These are phyloP conservation scores for Epichloe baconii DNA, from an alignment of 2,329 filamentous ascomycete genomes.

Conservation along the genomic window DNA sequence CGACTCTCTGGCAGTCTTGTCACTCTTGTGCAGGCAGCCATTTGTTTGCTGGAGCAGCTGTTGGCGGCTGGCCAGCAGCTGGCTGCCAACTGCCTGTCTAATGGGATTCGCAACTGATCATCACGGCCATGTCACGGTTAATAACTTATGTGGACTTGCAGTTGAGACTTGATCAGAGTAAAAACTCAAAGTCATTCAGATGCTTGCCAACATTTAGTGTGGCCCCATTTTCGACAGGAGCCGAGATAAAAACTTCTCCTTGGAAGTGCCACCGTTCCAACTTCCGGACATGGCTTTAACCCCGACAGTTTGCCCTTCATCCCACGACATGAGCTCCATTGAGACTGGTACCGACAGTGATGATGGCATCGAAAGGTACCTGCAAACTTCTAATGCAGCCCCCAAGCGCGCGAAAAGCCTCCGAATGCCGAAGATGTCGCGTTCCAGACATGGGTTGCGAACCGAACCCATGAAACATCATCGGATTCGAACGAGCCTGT, in stretches of 20 bases:
- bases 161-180: too few species aligned
- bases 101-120: too few species aligned
- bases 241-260: neutral
- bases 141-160: too few species aligned
- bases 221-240: neutral
- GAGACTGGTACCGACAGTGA: slow-evolving; percentile 6
- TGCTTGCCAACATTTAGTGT: neutral
- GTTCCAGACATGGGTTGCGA: slow-evolving; percentile 7
- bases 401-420: neutral
- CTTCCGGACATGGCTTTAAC: neutral
- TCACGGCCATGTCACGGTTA: too few species aligned
- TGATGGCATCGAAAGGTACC: slow-evolving; percentile 4
- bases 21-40: too few species aligned
- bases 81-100: too few species aligned
- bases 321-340: neutral
- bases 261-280: too few species aligned
- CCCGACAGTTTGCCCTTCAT: neutral
- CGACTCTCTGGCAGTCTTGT: too few species aligned
- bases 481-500: neutral
- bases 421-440: slow-evolving; percentile 6
- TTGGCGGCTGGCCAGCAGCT: too few species aligned
- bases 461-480: neutral
- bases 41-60: too few species aligned
- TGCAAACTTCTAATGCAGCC: neutral
- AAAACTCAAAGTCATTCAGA: too few species aligned